phyloP scores from a whole-genome alignment of 2,329 filamentous ascomycete genomes.

The Cordyceps farinosa region DNA sequence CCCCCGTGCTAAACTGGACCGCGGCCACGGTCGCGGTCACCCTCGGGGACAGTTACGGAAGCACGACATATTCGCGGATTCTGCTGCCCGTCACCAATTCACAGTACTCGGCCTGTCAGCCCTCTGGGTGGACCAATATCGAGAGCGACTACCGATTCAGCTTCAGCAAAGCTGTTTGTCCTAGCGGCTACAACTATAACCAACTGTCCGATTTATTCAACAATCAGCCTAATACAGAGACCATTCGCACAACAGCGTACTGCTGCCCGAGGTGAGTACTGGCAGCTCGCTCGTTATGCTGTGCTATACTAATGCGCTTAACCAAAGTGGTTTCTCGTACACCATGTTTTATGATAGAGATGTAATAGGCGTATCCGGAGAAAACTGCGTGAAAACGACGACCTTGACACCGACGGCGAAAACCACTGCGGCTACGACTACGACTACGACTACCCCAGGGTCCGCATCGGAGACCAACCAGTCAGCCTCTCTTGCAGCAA shows the following conservation, averaged over 20 bases:
- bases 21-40: constrained; percentile 4
- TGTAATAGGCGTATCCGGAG: not conserved
- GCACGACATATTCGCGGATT: constrained; percentile 4
- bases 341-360: not conserved
- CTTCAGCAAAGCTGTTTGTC: constrained; percentile 15
- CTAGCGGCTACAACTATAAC: constrained; percentile 16
- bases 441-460: not conserved
- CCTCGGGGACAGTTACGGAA: not conserved
- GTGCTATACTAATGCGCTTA: not conserved
- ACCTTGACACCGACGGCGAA: not conserved
- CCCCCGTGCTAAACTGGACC: constrained; percentile 13
- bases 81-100: constrained; percentile 10
- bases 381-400: not conserved
- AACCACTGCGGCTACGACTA: not conserved
- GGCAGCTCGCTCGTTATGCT: not conserved
- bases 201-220: constrained; percentile 11
- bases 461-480: not conserved
- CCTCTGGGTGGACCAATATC: constrained; percentile 12
- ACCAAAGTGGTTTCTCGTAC: constrained; percentile 7
- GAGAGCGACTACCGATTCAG: not conserved
- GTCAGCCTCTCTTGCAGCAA: not conserved
- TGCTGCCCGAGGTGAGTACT: constrained; percentile 14
- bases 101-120: constrained; percentile 13
- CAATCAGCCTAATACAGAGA: constrained; percentile 4
- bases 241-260: constrained; percentile 13